phyloP scores from a whole-genome alignment of 2,329 filamentous ascomycete species.

The Sordariomycetes sp. region DNA sequence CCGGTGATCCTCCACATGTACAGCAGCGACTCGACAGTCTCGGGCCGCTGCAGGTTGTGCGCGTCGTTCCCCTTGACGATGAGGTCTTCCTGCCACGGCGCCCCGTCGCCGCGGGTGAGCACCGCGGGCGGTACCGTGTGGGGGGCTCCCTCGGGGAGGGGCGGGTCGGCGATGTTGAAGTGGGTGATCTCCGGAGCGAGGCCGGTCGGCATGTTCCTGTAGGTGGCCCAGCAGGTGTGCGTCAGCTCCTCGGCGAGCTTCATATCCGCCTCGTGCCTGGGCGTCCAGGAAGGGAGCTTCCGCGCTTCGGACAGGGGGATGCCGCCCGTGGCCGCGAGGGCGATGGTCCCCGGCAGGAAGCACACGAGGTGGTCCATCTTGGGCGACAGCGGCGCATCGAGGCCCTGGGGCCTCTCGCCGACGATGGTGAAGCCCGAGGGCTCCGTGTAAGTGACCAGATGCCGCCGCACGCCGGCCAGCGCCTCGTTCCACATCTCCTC shows the following conservation, averaged over 20 bases:
- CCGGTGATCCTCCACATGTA: slow-evolving; percentile 99
- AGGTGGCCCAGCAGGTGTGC: slow-evolving; percentile 98
- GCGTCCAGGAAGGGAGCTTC: slow-evolving; percentile 61
- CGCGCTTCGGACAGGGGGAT: slow-evolving; percentile 64
- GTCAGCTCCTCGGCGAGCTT: slow-evolving; percentile 78
- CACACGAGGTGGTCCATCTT: slow-evolving; percentile 99
- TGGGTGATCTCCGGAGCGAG: slow-evolving; percentile 93
- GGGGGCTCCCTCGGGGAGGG: slow-evolving; percentile 47
- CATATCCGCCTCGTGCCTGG: slow-evolving; percentile 78
- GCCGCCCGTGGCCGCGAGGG: slow-evolving; percentile 75
- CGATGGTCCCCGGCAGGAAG: slow-evolving; percentile 95
- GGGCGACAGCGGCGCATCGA: slow-evolving; percentile 55
- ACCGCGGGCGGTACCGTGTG: slow-evolving; percentile 13
- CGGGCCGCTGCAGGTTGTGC: slow-evolving; percentile 90
- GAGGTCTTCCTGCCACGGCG: slow-evolving; percentile 66
- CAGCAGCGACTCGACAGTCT: slow-evolving; percentile 92
- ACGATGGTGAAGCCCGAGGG: slow-evolving; percentile 77
- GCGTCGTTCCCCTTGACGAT: slow-evolving; percentile 69
- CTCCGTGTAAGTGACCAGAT: slow-evolving; percentile 82
- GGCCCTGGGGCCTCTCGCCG: slow-evolving; percentile 69
- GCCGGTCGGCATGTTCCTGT: slow-evolving; percentile 79
- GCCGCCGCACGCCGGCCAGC: slow-evolving; percentile 75
- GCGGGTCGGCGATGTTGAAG: slow-evolving; percentile 66
- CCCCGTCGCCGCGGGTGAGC: slow-evolving; percentile 2
- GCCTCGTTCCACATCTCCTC: slow-evolving; percentile 88